Conservation (phyloP, 441 rosid genomes). For the Rhodomyrtus psidioides region DNA sequence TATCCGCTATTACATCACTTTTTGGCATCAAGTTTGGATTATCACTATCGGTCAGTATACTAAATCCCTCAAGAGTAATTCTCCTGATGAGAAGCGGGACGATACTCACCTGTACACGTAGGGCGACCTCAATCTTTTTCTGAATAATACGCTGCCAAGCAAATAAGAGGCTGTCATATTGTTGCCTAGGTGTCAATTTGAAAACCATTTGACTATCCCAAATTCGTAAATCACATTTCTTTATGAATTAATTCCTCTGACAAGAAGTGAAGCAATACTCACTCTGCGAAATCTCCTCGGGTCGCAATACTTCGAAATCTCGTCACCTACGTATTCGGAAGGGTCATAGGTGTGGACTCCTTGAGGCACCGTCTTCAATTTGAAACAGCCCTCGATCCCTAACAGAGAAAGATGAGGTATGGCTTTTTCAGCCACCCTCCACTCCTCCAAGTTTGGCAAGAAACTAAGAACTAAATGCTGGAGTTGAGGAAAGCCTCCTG, state of each 20-base stretch:
- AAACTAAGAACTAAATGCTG: not conserved
- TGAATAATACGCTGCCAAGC: no score
- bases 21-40: not conserved
- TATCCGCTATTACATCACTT: not conserved
- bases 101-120: no score
- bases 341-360: constrained; percentile 11
- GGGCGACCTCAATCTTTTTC: no score
- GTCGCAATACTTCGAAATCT: no score
- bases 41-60: not conserved
- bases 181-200: no score
- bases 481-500: constrained; percentile 9
- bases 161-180: no score
- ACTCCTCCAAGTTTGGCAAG: constrained; percentile 1
- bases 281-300: no score
- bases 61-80: not conserved
- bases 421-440: not conserved
- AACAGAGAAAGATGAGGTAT: not conserved
- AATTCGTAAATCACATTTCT: no score
- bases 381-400: constrained; percentile 18
- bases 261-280: no score
- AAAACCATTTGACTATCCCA: no score
- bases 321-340: constrained; percentile 5
- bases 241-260: no score
- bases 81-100: no score
- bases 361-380: constrained; percentile 23